Base-by-base conservation (phyloP, 352 stramenopile genomes). In the Globisporangium parvum region DNA sequence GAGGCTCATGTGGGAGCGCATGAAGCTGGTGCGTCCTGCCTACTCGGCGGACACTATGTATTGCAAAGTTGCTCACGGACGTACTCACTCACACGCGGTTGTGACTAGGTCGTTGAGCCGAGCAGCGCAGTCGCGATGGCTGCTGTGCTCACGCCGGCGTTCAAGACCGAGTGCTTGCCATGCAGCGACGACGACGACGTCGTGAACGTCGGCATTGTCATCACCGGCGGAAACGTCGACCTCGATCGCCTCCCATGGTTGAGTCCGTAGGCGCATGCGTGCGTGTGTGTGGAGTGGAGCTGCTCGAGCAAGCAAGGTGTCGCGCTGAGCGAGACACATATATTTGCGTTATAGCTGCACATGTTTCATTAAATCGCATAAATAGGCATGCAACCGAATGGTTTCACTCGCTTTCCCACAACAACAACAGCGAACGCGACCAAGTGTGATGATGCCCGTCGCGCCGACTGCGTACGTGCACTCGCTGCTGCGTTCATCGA, bases 1-100 rank as follows among this genome's bases (percentile, higher is more conserved):
- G 80, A 76, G 84, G 56, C 69, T 96, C 8, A 86, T 95, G 56
- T 97, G 86, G 84, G 83, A 95, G 53, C 78, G 87, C 60, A 92
- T 96, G 75, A 97, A 96, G 69, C 53, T 96, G 54, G 79, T 76
- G 33, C 37, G 60, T 59, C 31, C 12, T 12, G 31, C 31, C 5
- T 2, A 18, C 18, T 15, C 10, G 1, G 17, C 4, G 15, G 21
- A 17, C 0, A 12, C 15, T 9, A 9, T n/a, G n/a, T n/a, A n/a
- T n/a, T n/a, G 14, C 18, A n/a, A 23, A 12, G 15, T 18, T 18
- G n/a, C 17, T 45, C 9, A 26, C 23, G 18, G 31, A 37, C 31
- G 31, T 37, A 37, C 33, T 14, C 11, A 55, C 42, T 58, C 11
- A 26, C 45, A 24, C 17, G 9, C 11, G 15, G n/a, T n/a, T 57